These are phyloP conservation scores for Pythium chondricola DNA, from an alignment of 352 stramenopile genomes.

Conservation along the genomic window DNA sequence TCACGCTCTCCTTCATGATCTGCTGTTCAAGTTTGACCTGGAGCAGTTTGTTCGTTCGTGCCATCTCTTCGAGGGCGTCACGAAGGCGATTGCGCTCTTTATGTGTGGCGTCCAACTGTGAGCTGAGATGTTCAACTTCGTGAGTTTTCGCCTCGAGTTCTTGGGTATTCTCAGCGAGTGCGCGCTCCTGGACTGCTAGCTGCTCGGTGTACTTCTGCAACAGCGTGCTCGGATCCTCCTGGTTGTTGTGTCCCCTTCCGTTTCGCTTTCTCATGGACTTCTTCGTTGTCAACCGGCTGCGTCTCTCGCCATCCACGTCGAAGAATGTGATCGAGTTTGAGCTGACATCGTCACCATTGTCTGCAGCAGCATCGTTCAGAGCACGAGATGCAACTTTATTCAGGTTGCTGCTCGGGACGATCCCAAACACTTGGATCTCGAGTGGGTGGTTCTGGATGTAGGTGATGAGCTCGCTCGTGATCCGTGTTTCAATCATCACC, in stretches of 20 bases:
- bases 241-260: slow-evolving; percentile 19
- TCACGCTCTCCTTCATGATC: slow-evolving; percentile 53
- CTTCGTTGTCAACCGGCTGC: slow-evolving; percentile 37
- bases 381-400: slow-evolving; percentile 60
- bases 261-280: slow-evolving; percentile 39
- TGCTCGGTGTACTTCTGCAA: slow-evolving; percentile 44
- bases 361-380: slow-evolving; percentile 18
- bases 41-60: slow-evolving; percentile 54
- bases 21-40: slow-evolving; percentile 58
- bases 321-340: slow-evolving; percentile 43
- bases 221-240: slow-evolving; percentile 24
- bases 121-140: slow-evolving; percentile 37
- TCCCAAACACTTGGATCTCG: slow-evolving; percentile 55
- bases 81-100: slow-evolving; percentile 27
- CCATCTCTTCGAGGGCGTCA: slow-evolving; percentile 41
- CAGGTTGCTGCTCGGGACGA: slow-evolving; percentile 69
- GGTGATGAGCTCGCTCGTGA: slow-evolving; percentile 42
- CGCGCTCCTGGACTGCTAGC: slow-evolving; percentile 41
- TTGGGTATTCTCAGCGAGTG: slow-evolving; percentile 52
- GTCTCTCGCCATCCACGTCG: slow-evolving; percentile 35
- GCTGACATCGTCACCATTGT: slow-evolving; percentile 18
- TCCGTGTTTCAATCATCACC: slow-evolving; percentile 41
- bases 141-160: slow-evolving; percentile 49
- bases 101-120: slow-evolving; percentile 24
- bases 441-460: slow-evolving; percentile 41